Base-by-base conservation (phyloP, 2,329 filamentous ascomycete genomes). In the Phyllosticta ampelicida region DNA sequence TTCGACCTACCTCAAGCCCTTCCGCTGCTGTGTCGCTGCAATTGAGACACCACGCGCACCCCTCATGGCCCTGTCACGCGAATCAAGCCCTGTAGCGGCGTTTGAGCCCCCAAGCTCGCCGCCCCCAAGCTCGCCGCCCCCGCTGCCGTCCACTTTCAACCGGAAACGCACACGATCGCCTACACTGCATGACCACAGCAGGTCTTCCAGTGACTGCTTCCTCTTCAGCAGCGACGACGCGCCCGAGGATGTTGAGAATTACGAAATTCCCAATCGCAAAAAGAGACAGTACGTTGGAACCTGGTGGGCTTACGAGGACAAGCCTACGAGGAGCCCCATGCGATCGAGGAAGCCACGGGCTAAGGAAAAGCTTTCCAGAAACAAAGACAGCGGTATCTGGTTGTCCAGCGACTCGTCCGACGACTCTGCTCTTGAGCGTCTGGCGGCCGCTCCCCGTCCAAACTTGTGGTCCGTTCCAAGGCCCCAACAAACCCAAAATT, bases 151-250 rank as follows among this genome's bases (percentile, higher is more conserved):
- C 5, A 16, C n/a, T 18, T 30, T 23, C 9, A 19, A 51, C 18
- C 57, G 60, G 54, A 61, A 61, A 44, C 56, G 60, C 44, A 53
- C 55, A 26, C 55, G 59, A 26, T 55, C 59, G 21, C 19, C 18
- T 11, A 51, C 55, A 16, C 30, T 51, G 19, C 48, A 60, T 28
- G 59, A 53, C 30, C 48, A 29, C 26, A 23, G 51, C 26, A 23
- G 11, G 5, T 85, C 89, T 64, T 84, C 85, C 2, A 62, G 86
- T 66, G 86, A 89, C 65, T 85, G 85, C 3, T 79, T 83, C 53
- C 70, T 88, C 23, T 89, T 89, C 70, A 88, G 85, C 3, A 86
- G 83, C 67, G 86, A 89, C 60, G 85, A 88, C 65, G 64, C 63
- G 1, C 68, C 67, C 6, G 85, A 87, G 59, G 63, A 63, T 2